phyloP scores from a whole-genome alignment of 2,329 filamentous ascomycete genomes.

The Penicillium decumbens region DNA sequence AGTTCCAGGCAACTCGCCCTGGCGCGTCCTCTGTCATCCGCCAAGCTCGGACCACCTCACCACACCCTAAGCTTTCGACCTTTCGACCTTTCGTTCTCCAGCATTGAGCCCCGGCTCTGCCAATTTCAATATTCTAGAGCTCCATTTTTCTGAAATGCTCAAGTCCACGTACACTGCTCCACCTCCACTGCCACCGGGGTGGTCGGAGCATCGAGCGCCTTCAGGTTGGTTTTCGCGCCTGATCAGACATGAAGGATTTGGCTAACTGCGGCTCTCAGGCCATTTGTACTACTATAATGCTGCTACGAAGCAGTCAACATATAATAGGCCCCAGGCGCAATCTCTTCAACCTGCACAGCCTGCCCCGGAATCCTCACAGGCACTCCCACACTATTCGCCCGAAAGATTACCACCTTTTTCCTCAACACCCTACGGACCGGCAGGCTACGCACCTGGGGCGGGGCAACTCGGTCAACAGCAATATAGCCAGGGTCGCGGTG shows the following conservation, averaged over 20 bases:
- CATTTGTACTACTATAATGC: slow-evolving; percentile 87
- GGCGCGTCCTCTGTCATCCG: slow-evolving; percentile 37
- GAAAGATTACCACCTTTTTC: slow-evolving; percentile 36
- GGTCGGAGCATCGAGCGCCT: slow-evolving; percentile 90
- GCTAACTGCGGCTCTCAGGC: slow-evolving; percentile 45
- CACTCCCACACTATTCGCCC: slow-evolving; percentile 28
- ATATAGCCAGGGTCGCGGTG: slow-evolving; percentile 45
- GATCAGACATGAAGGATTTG: slow-evolving; percentile 7
- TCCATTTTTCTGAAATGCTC: slow-evolving; percentile 51
- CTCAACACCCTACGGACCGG: slow-evolving; percentile 34
- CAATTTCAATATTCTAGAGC: background rate
- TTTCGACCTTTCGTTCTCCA: slow-evolving; percentile 8
- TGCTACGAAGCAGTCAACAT: slow-evolving; percentile 78
- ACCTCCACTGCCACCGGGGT: slow-evolving; percentile 68
- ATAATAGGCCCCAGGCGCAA: slow-evolving; percentile 62
- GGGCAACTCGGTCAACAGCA: slow-evolving; percentile 15
- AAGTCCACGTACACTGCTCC: slow-evolving; percentile 70
- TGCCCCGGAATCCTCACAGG: slow-evolving; percentile 43
- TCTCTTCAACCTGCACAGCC: slow-evolving; percentile 27
- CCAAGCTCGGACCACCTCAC: slow-evolving; percentile 39
- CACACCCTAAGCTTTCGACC: slow-evolving; percentile 24
- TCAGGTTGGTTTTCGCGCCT: slow-evolving; percentile 50
- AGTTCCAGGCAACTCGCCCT: slow-evolving; percentile 39
- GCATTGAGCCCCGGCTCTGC: slow-evolving; percentile 6
- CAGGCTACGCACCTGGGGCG: slow-evolving; percentile 15